These are phyloP conservation scores for Dictyostelium capitatum DNA, from an alignment of 78 protist species.

Conservation along the genomic window DNA sequence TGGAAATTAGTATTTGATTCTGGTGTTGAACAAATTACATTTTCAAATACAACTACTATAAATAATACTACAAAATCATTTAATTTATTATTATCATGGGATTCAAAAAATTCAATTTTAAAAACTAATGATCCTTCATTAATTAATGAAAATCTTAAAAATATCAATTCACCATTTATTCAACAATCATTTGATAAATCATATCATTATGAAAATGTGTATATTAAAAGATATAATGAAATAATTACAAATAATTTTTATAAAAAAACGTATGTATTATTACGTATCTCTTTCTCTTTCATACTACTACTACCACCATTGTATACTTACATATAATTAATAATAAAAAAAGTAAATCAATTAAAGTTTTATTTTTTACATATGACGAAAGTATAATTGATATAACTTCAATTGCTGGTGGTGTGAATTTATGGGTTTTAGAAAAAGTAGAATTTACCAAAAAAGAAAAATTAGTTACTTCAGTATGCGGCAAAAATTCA, in stretches of 20 bases:
- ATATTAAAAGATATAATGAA: not conserved
- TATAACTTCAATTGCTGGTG: not conserved
- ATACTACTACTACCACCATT: not conserved
- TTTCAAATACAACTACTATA: not conserved
- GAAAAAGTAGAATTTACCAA: not conserved
- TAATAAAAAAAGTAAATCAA: not conserved
- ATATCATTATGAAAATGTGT: conserved; percentile 2
- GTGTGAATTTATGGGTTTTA: not conserved
- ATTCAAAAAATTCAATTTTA: not conserved
- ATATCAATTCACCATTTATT: not conserved
- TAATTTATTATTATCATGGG: conserved; percentile 5
- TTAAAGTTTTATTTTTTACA: conserved; percentile 12
- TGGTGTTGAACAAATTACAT: conserved; percentile 3
- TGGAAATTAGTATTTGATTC: conserved; percentile 7
- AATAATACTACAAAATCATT: not conserved
- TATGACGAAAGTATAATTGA: not conserved
- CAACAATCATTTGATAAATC: not conserved
- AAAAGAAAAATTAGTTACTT: not conserved
- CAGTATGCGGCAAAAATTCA: no score
- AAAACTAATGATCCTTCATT: not conserved
- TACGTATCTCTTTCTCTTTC: not conserved
- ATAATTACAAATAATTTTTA: conserved; percentile 4
- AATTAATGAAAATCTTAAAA: not conserved
- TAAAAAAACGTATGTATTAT: not conserved
- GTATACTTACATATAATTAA: not conserved